A percentile compares a stretch with the other conserved stretches of the same genome.
These are phyloP conservation scores for Parsonsia alboflavescens DNA, from an alignment of 257 asterid species.

Conservation along the genomic window DNA sequence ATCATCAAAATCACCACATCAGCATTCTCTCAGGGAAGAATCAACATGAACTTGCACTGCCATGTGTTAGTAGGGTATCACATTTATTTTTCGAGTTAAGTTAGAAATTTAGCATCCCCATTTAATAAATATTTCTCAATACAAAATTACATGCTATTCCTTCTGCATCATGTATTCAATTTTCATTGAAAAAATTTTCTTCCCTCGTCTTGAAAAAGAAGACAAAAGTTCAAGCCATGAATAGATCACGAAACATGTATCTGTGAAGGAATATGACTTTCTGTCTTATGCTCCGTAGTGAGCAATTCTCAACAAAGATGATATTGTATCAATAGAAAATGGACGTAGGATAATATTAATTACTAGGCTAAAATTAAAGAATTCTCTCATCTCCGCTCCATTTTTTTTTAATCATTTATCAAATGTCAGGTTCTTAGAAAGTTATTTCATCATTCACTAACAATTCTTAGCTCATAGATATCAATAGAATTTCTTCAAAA, in stretches of 20 bases:
- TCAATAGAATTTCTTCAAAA: neutral
- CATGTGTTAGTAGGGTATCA: neutral
- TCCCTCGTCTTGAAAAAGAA: neutral
- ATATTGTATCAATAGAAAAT: neutral
- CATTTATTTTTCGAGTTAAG: neutral
- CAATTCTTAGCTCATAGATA: neutral
- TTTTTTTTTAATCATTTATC: neutral
- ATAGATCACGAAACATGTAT: neutral
- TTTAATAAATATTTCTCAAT: neutral
- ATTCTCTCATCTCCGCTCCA: neutral
- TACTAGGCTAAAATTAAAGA: neutral
- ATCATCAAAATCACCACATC: neutral
- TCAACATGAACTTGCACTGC: neutral
- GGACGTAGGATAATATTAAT: neutral
- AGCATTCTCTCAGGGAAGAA: too few species aligned
- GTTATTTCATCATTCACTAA: neutral
- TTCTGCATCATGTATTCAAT: neutral
- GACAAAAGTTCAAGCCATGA: neutral
- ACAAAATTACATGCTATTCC: neutral
- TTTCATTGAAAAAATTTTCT: neutral
- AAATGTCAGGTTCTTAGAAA: neutral
- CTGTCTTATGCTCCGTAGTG: neutral
- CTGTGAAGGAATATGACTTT: neutral
- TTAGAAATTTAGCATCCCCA: neutral
- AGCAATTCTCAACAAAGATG: neutral